phyloP scores from a whole-genome alignment of 371 early-diverging fungal genomes.

The Circinella minor region DNA sequence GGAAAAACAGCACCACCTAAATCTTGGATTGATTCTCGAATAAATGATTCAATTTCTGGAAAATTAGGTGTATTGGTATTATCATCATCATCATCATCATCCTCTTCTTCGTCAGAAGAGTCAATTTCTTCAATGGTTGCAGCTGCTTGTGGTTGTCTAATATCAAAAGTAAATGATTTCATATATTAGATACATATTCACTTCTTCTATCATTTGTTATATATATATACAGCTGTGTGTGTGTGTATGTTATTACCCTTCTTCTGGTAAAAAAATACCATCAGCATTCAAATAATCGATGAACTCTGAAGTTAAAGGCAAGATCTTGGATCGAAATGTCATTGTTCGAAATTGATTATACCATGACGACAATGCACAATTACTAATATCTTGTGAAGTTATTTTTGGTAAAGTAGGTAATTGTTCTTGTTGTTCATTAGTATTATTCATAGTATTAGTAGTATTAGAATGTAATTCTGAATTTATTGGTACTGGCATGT shows the following conservation, averaged over 20 bases:
- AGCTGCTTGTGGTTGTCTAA: conserved; percentile 47
- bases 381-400: conserved; percentile 59
- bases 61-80: conserved; percentile 50
- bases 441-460: background rate
- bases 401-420: conserved; percentile 39
- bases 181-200: too few relatives aligned
- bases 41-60: conserved; percentile 63
- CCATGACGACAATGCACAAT: conserved; percentile 82
- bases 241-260: conserved; percentile 40
- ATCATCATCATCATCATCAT: conserved; percentile 25
- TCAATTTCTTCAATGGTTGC: conserved; percentile 51
- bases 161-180: too few relatives aligned
- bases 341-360: conserved; percentile 64
- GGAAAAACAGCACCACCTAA: conserved; percentile 89
- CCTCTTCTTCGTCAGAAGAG: conserved; percentile 53
- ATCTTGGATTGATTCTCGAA: conserved; percentile 68
- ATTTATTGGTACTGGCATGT: conserved; percentile 3
- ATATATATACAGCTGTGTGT: too few relatives aligned
- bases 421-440: background rate
- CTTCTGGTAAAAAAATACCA: conserved; percentile 79
- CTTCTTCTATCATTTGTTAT: too few relatives aligned
- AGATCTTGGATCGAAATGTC: conserved; percentile 72
- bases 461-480: background rate
- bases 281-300: conserved; percentile 84
- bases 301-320: conserved; percentile 77